A percentile compares a stretch with the other conserved stretches of the same genome.
These are phyloP conservation scores for Backusella tuberculispora DNA, from an alignment of 192 early-diverging fungal species.

Conservation along the genomic window DNA sequence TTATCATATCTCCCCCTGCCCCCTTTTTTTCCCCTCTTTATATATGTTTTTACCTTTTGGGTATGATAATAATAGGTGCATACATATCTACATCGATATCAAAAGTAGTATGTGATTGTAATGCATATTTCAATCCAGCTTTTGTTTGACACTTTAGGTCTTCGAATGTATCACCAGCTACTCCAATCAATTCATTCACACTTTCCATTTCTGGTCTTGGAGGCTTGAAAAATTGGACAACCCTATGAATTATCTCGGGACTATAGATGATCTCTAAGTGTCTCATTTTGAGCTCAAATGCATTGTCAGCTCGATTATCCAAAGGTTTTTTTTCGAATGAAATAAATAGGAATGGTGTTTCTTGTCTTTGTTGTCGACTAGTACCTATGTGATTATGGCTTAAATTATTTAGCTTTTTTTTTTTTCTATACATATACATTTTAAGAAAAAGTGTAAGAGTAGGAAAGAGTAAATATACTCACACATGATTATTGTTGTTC, in stretches of 20 bases:
- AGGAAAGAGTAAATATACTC: not conserved
- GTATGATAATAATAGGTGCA: constrained; percentile 84
- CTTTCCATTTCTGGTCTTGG: constrained; percentile 65
- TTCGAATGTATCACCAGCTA: constrained; percentile 71
- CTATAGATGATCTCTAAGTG: constrained; percentile 82
- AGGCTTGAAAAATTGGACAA: constrained; percentile 76
- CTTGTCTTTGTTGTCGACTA: not conserved
- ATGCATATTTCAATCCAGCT: constrained; percentile 76
- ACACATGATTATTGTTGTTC: constrained; percentile 15
- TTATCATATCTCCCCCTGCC: no score
- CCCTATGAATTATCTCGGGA: constrained; percentile 61
- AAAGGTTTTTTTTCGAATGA: constrained; percentile 75
- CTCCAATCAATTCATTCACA: constrained; percentile 59
- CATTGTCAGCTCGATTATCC: constrained; percentile 72
- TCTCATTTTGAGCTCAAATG: constrained; percentile 69
- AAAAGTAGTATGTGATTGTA: constrained; percentile 75
- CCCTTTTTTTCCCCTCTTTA: no score
- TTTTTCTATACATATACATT: no score
- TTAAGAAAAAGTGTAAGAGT: no score
- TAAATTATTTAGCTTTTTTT: not conserved
- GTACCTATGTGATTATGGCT: not conserved
- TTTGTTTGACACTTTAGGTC: constrained; percentile 76
- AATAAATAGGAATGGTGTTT: constrained; percentile 57
- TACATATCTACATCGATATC: constrained; percentile 81
- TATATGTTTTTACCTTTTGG: constrained; percentile 41